Conservation (phyloP, 371 early-diverging fungal genomes). For the Mucor saturninus region DNA sequence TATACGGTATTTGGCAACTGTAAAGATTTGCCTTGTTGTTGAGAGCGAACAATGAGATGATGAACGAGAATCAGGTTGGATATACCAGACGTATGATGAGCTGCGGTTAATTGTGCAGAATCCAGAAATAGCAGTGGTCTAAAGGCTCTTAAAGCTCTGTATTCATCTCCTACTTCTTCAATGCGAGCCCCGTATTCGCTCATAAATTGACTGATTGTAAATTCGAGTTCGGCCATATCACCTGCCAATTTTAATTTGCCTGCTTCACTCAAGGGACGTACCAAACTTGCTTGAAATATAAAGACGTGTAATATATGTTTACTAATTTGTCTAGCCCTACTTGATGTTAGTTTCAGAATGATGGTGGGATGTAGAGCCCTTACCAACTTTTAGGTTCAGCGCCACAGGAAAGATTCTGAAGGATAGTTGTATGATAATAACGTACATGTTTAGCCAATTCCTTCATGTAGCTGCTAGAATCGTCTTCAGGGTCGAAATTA, state of each 20-base stretch:
- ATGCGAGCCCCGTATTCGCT: constrained; percentile 58
- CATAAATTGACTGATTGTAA: constrained; percentile 59
- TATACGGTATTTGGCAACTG: constrained; percentile 57
- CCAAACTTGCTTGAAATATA: constrained; percentile 64
- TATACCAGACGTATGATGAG: constrained; percentile 55
- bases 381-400: constrained; percentile 66
- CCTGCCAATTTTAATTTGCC: constrained; percentile 68
- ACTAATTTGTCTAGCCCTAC: constrained; percentile 56
- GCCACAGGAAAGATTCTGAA: constrained; percentile 64
- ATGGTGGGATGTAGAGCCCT: background rate
- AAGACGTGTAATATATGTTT: constrained; percentile 59
- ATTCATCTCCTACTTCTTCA: constrained; percentile 59
- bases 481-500: constrained; percentile 25
- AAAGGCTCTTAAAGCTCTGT: constrained; percentile 63
- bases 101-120: constrained; percentile 55
- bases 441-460: constrained; percentile 62
- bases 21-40: constrained; percentile 44
- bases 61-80: constrained; percentile 55
- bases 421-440: constrained; percentile 61
- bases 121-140: constrained; percentile 64
- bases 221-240: constrained; percentile 78
- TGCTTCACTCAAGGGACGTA: constrained; percentile 63
- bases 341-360: background rate
- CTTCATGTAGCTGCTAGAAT: constrained; percentile 53
- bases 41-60: constrained; percentile 64